These are phyloP conservation scores for Hypericum androsaemum DNA, from an alignment of 345 rosid genomes.

Conservation along the genomic window DNA sequence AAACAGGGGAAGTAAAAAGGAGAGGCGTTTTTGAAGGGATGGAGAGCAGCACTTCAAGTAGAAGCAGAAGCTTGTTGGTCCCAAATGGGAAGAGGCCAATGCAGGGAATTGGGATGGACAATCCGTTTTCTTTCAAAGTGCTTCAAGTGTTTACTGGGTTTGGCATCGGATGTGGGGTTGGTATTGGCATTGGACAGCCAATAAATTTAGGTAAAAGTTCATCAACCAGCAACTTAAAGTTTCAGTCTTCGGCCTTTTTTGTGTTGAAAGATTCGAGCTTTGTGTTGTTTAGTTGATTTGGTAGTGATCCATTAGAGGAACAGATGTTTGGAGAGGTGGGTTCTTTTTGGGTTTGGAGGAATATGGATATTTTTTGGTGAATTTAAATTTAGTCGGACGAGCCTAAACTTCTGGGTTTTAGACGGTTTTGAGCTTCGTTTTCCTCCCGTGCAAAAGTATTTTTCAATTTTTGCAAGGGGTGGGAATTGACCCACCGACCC, in stretches of 20 bases:
- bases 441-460: neutral
- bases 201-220: constrained; percentile 79
- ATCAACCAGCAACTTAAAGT: no score
- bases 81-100: constrained; percentile 32
- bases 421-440: no score
- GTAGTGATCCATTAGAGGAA: no score
- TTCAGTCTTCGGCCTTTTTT: neutral
- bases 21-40: no score
- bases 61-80: constrained; percentile 13
- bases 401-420: no score
- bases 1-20: no score
- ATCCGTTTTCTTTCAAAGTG: constrained; percentile 81
- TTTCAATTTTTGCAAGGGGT: neutral
- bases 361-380: no score
- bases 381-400: no score
- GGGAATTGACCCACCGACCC: no score
- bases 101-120: constrained; percentile 45
- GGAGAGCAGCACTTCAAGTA: neutral
- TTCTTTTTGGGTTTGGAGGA: no score
- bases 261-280: neutral
- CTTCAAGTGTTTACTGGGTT: constrained; percentile 90
- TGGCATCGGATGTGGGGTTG: constrained; percentile 92
- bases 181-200: constrained; percentile 79
- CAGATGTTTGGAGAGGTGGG: no score
- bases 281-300: no score